Evolutionary conservation across 164 flowering plant species (phyloP).

Genomic region (Vitis labrusca): DNA sequence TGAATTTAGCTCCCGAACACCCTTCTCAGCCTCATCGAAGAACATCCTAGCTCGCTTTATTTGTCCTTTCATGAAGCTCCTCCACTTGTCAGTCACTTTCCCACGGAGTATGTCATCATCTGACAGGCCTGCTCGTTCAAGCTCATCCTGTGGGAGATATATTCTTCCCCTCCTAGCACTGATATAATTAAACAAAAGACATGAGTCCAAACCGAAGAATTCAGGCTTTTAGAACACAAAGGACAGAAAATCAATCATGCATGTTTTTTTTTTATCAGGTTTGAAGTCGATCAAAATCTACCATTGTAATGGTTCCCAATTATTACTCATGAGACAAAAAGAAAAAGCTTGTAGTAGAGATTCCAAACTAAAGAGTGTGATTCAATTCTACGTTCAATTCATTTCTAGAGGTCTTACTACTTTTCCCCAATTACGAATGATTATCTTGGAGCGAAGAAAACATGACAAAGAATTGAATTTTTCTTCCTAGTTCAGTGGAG

Average conservation of each 20-base stretch:
- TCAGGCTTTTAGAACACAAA: background rate
- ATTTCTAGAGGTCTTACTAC: too few relatives aligned
- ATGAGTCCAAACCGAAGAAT: background rate
- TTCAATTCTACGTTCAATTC: too few relatives aligned
- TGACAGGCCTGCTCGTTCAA: constrained; percentile 28
- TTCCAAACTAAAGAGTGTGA: too few relatives aligned
- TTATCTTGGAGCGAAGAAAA: too few relatives aligned
- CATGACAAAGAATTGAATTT: background rate
- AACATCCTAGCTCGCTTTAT: constrained; percentile 35
- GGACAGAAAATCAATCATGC: too few relatives aligned
- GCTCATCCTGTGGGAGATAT: constrained; percentile 44
- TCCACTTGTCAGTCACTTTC: constrained; percentile 41
- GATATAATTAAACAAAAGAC: background rate
- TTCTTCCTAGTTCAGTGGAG: background rate
- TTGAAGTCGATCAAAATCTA: too few relatives aligned
- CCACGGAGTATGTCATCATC: constrained; percentile 36
- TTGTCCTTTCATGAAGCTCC: constrained; percentile 38
- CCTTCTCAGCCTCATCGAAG: constrained; percentile 47
- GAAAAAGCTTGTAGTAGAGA: too few relatives aligned
- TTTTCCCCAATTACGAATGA: too few relatives aligned
- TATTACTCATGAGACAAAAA: too few relatives aligned
- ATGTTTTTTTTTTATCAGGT: too few relatives aligned
- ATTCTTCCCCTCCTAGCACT: constrained; percentile 40
- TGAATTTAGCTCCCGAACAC: constrained; percentile 37
- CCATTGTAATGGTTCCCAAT: background rate